These are phyloP conservation scores for Talaromyces wortmannii DNA, from an alignment of 495 filamentous ascomycete species.

Conservation along the genomic window DNA sequence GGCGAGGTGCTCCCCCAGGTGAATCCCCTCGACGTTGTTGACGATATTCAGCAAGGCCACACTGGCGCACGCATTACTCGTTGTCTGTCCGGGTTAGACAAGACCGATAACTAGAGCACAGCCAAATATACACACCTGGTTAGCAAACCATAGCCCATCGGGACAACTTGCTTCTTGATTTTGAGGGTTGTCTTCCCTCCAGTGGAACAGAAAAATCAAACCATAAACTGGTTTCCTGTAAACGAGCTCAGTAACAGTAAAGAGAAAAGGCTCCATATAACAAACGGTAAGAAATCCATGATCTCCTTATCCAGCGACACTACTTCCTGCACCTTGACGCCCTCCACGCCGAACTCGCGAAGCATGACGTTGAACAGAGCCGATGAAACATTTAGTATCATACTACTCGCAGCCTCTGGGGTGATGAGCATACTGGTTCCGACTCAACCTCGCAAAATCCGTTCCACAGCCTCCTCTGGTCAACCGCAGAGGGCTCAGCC, in stretches of 20 bases:
- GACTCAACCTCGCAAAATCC: constrained; percentile 90
- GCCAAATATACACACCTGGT: constrained; percentile 52
- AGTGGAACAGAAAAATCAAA: constrained; percentile 76
- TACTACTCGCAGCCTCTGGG: background rate
- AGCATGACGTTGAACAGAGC: constrained; percentile 82
- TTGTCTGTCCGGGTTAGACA: constrained; percentile 43
- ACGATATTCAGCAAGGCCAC: constrained; percentile 86
- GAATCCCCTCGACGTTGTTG: constrained; percentile 65
- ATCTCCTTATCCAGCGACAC: constrained; percentile 63
- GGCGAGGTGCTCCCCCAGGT: constrained; percentile 58
- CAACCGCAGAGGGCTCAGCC: constrained; percentile 21
- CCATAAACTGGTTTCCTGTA: constrained; percentile 67
- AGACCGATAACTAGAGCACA: background rate
- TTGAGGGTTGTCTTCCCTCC: constrained; percentile 51
- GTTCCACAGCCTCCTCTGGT: constrained; percentile 49
- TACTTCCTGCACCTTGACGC: constrained; percentile 74
- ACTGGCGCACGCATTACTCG: constrained; percentile 78
- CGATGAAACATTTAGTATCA: constrained; percentile 25
- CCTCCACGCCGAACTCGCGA: constrained; percentile 64
- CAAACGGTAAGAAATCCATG: constrained; percentile 59
- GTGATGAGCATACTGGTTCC: constrained; percentile 60
- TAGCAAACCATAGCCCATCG: constrained; percentile 83
- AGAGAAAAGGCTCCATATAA: background rate
- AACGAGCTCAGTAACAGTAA: background rate
- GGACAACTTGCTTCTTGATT: constrained; percentile 55